Evolutionary conservation across 768 basidiomycete species (phyloP).

Genomic region (Trametes cingulata): DNA sequence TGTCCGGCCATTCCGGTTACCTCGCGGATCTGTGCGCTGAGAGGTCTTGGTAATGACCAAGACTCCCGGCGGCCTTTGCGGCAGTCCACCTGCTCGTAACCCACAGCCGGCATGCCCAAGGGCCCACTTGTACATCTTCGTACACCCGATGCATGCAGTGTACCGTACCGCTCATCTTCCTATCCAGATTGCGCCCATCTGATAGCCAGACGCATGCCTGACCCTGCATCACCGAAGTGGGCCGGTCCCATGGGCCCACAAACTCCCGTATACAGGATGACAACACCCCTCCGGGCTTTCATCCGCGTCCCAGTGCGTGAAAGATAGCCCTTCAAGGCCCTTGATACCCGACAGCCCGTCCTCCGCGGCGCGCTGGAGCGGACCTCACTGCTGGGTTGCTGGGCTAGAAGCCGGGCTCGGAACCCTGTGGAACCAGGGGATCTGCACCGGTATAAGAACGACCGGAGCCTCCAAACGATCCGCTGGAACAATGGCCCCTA

Average conservation of each 20-base stretch:
- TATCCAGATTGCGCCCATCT: neutral
- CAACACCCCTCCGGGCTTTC: neutral
- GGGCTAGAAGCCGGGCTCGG: neutral
- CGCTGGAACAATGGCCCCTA: constrained; percentile 13
- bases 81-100: neutral
- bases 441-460: constrained; percentile 15
- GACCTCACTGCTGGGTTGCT: neutral
- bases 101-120: neutral
- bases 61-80: neutral
- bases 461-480: constrained; percentile 4
- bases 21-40: neutral
- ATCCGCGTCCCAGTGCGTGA: neutral
- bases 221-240: neutral
- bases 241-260: constrained; percentile 1
- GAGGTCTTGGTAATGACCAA: neutral
- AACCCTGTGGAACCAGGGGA: neutral
- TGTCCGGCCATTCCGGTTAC: neutral
- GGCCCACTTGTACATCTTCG: neutral
- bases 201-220: neutral
- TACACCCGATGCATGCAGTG: neutral
- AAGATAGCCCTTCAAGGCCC: neutral
- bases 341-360: constrained; percentile 12
- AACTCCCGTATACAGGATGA: neutral
- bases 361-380: constrained; percentile 11
- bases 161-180: neutral